Conservation (phyloP, 257 asterid genomes). For the Solanum dulcamara region DNA sequence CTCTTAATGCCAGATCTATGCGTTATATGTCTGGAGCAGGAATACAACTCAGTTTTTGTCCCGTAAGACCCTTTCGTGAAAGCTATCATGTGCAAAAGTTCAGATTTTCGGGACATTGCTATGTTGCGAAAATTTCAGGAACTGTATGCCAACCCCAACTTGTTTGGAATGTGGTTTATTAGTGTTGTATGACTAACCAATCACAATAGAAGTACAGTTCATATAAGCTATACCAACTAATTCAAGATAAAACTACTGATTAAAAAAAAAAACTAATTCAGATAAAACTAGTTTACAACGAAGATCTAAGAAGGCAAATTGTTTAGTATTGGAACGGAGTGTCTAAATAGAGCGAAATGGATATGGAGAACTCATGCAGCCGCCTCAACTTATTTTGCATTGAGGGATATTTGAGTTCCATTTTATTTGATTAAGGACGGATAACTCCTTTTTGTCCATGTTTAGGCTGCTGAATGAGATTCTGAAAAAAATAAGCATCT, state of each 20-base stretch:
- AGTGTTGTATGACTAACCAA: not conserved
- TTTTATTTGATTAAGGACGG: not conserved
- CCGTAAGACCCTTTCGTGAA: slow-evolving; percentile 51
- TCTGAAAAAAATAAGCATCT: not conserved
- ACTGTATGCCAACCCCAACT: not conserved
- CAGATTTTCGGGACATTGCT: not conserved
- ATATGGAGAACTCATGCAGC: not conserved
- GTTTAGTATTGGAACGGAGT: not conserved
- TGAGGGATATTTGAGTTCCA: not conserved
- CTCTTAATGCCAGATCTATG: slow-evolving; percentile 68
- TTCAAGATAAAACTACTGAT: not conserved
- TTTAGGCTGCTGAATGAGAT: not conserved
- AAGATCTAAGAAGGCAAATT: not conserved
- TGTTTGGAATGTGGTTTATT: not conserved
- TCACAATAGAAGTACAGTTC: not conserved
- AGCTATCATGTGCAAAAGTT: not conserved
- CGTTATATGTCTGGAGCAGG: slow-evolving; percentile 94
- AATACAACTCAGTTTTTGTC: slow-evolving; percentile 86
- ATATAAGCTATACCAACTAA: not conserved
- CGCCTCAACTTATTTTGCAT: not conserved
- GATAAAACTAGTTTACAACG: not conserved
- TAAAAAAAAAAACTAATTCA: not conserved
- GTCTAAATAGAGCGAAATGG: not conserved
- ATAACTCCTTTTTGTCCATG: not conserved
- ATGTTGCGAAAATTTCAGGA: not conserved